Evolutionary conservation across 2,329 filamentous ascomycete species (phyloP).

Genomic region (Acrocalymma vagum): DNA sequence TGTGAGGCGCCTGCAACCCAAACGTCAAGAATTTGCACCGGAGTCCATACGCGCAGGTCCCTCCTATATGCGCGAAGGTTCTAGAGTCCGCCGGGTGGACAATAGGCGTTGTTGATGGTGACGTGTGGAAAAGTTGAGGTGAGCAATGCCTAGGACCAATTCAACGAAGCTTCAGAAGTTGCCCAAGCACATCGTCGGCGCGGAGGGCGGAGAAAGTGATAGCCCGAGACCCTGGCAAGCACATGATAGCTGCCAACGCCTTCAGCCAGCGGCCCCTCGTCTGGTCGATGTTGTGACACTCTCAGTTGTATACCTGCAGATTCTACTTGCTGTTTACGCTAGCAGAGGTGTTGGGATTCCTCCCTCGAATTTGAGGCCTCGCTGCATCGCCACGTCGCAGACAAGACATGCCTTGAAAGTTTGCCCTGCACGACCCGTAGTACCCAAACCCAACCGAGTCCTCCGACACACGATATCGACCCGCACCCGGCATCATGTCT

Average conservation of each 20-base stretch:
- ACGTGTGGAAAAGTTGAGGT: conserved; percentile 19
- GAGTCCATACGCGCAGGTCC: conserved; percentile 36
- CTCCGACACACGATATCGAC: conserved; percentile 35
- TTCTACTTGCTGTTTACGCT: neutral
- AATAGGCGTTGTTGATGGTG: conserved; percentile 17
- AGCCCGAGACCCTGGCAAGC: conserved; percentile 19
- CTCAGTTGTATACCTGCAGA: conserved; percentile 26
- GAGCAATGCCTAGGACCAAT: conserved; percentile 15
- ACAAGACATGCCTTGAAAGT: conserved; percentile 38
- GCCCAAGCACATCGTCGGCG: conserved; percentile 16
- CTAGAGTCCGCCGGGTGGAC: conserved; percentile 15
- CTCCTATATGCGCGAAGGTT: conserved; percentile 24
- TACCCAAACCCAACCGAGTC: conserved; percentile 26
- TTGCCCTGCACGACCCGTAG: conserved; percentile 16
- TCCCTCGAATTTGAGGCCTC: too few relatives aligned
- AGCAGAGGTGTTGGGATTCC: too few relatives aligned
- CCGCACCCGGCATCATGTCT: conserved; percentile 53
- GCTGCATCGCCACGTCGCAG: conserved; percentile 5
- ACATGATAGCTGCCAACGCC: conserved; percentile 27
- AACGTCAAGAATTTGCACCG: conserved; percentile 24
- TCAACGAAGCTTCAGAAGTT: conserved; percentile 14
- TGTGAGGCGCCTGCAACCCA: conserved; percentile 38
- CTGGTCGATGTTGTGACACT: conserved; percentile 35
- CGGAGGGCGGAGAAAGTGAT: conserved; percentile 30
- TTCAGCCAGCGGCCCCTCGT: conserved; percentile 22